These are phyloP conservation scores for Pyrus pyrifolia DNA, from an alignment of 306 rosid species.

Conservation along the genomic window DNA sequence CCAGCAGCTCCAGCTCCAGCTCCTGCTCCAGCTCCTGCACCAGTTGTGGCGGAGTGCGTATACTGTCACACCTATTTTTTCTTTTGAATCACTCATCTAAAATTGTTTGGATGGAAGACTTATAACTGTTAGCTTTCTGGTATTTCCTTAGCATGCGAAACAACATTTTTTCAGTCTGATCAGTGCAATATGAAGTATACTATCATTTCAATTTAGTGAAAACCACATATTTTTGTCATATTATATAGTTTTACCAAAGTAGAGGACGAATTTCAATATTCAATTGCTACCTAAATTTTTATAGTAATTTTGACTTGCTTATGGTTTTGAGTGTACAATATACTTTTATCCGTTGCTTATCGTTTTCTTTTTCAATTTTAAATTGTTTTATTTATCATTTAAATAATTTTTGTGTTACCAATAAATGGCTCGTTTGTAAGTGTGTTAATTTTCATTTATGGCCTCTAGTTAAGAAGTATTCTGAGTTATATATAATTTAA, in stretches of 20 bases:
- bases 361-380: background rate
- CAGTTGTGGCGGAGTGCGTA: conserved; percentile 45
- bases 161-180: background rate
- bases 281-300: background rate
- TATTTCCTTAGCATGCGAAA: background rate
- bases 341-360: too few relatives aligned
- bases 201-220: background rate
- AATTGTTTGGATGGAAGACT: background rate
- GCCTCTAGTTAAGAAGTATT: background rate
- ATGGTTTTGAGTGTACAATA: background rate
- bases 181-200: background rate
- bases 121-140: background rate
- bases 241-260: background rate
- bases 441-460: background rate
- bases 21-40: conserved; percentile 34
- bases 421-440: background rate
- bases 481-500: background rate
- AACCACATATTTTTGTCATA: background rate
- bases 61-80: background rate
- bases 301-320: background rate
- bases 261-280: background rate
- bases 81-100: background rate
- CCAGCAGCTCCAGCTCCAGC: conserved; percentile 38
- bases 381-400: background rate
- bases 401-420: background rate